A percentile compares a stretch with the other conserved stretches of the same genome.
These are phyloP conservation scores for Pleurotus eryngii DNA, from an alignment of 768 basidiomycete genomes.

Conservation along the genomic window DNA sequence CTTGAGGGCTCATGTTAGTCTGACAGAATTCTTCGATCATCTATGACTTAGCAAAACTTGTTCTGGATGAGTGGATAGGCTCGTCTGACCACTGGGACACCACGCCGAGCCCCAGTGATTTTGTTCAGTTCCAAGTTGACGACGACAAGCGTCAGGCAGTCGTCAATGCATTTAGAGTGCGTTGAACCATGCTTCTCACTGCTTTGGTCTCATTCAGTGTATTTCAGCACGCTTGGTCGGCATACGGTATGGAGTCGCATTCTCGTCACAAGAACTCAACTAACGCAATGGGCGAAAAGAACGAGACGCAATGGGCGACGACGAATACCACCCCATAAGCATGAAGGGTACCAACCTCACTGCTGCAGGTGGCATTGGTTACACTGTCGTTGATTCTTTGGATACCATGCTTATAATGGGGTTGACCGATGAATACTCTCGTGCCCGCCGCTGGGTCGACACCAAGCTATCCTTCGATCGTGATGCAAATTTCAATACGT, in stretches of 20 bases:
- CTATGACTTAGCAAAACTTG: constrained; percentile 5
- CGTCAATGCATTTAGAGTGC: constrained; percentile 75
- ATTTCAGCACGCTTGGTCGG: constrained; percentile 75
- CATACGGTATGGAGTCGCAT: constrained; percentile 59
- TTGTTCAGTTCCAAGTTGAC: constrained; percentile 45
- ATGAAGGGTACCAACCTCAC: constrained; percentile 77
- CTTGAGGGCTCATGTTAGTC: not conserved
- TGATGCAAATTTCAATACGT: constrained; percentile 80
- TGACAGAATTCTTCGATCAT: constrained; percentile 16
- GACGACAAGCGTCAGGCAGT: constrained; percentile 63
- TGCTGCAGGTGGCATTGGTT: constrained; percentile 77
- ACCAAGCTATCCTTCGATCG: constrained; percentile 69
- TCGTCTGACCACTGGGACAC: constrained; percentile 36
- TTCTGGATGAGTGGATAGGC: constrained; percentile 37
- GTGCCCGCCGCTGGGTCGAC: constrained; percentile 77
- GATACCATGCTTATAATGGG: constrained; percentile 89
- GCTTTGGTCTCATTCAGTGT: constrained; percentile 10
- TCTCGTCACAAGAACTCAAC: not conserved
- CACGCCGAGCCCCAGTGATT: constrained; percentile 14
- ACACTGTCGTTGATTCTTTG: constrained; percentile 83
- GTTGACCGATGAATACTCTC: constrained; percentile 69
- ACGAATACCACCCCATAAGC: constrained; percentile 88
- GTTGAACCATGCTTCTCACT: constrained; percentile 12
- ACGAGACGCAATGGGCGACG: constrained; percentile 84
- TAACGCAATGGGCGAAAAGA: constrained; percentile 41